Evolutionary conservation across 108 stramenopile species (phyloP).

Genomic region (Asterionellopsis glacialis): DNA sequence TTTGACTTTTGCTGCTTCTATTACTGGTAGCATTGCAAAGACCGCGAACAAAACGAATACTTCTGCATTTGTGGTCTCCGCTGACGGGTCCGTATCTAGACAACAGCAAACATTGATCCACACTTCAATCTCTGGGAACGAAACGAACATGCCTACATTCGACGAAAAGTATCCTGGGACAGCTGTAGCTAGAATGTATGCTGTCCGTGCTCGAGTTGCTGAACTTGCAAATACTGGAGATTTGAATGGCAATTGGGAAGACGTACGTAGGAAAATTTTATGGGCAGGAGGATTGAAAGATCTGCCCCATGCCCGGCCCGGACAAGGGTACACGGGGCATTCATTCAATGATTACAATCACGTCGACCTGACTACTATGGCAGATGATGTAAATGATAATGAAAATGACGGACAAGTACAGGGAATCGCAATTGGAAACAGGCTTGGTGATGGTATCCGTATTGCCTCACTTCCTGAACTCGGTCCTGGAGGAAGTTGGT

Average conservation of each 20-base stretch:
- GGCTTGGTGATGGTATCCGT: conserved; percentile 76
- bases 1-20: too few relatives aligned
- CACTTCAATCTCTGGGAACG: neutral
- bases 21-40: too few relatives aligned
- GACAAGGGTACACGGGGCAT: conserved; percentile 90
- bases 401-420: conserved; percentile 73
- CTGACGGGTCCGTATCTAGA: too few relatives aligned
- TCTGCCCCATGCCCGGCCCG: conserved; percentile 63
- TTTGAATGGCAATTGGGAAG: conserved; percentile 65
- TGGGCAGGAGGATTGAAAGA: conserved; percentile 90
- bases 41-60: too few relatives aligned
- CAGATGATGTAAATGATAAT: conserved; percentile 60
- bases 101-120: too few relatives aligned
- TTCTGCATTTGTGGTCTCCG: too few relatives aligned
- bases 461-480: conserved; percentile 78
- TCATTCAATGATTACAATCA: conserved; percentile 91
- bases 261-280: conserved; percentile 71
- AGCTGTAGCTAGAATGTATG: conserved; percentile 58
- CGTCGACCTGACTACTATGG: conserved; percentile 87
- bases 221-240: conserved; percentile 29
- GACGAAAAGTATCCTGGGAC: conserved; percentile 81
- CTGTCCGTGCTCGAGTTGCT: conserved; percentile 59
- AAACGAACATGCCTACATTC: conserved; percentile 2
- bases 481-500: conserved; percentile 87
- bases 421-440: conserved; percentile 78